phyloP scores from a whole-genome alignment of 2,329 filamentous ascomycete genomes.

The Paecilomyces niveus region DNA sequence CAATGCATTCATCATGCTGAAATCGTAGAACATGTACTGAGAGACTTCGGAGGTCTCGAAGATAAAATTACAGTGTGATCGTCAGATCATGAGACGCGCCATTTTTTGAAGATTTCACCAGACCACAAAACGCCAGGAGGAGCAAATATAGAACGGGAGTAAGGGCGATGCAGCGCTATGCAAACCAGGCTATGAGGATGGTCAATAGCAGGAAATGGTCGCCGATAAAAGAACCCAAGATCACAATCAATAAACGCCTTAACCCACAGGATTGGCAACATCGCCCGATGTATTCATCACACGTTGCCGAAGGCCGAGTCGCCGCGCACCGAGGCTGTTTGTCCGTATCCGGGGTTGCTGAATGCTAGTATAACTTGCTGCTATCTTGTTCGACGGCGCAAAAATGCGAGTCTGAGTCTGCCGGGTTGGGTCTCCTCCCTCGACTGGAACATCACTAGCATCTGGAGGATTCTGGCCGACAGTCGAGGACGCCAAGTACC shows the following conservation, averaged over 20 bases:
- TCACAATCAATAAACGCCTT: conserved; percentile 20
- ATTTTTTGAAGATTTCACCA: background rate
- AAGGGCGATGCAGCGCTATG: background rate
- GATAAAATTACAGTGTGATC: background rate
- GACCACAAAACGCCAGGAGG: background rate
- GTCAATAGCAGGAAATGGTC: background rate
- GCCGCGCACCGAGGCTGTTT: conserved; percentile 29
- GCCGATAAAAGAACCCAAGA: background rate
- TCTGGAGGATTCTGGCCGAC: conserved; percentile 9
- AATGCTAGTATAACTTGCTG: conserved; percentile 32
- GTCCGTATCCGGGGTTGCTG: conserved; percentile 29
- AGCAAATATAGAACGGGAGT: background rate
- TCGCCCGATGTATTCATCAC: conserved; percentile 17
- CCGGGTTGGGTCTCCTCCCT: conserved; percentile 8
- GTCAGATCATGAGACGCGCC: background rate
- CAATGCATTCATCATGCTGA: background rate
- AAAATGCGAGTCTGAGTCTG: conserved; percentile 24
- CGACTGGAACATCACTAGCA: conserved; percentile 13
- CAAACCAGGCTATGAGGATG: background rate
- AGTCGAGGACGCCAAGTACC: conserved; percentile 25
- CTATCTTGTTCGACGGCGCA: conserved; percentile 27
- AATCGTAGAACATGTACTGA: background rate
- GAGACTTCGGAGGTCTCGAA: background rate
- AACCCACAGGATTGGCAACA: conserved; percentile 19
- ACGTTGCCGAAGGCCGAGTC: conserved; percentile 26